Base-by-base conservation (phyloP, 1,284 basidiomycete genomes). In the Hortiboletus rubellus region DNA sequence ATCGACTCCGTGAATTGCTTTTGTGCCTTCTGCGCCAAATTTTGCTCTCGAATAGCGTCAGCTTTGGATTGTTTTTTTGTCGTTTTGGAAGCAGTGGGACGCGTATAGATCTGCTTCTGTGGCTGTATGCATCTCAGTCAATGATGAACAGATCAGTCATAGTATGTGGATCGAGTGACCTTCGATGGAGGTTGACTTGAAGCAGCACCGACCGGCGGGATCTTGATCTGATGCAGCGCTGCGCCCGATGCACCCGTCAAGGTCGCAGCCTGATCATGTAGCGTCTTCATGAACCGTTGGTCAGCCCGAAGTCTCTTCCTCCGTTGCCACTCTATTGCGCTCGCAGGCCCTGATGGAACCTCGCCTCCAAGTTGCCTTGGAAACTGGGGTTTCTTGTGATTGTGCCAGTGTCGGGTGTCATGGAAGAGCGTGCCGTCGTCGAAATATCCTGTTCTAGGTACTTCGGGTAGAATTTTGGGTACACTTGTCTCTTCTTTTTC, bases 371-470 rank as follows among this genome's bases (percentile, higher is more conserved):
- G 72, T 66, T 84, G 78, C 15, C 76, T 74, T 8, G 85, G 85
- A 0, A 89, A 66, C 9, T 86, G 76, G 0, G 80, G 55, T 24
- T 71, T 79, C 40, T 72, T 72, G 52, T 76, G 66, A 55, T 78
- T 82, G 60, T 87, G 83, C 86, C 86, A 87, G 61, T 86, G 85
- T 17, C 69, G 72, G 0, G 75, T 77, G 57, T 87, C 86, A 3
- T 72, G 63, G 69, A 84, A 84, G 8, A 76, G 63, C 0, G 72
- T 72, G 4, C 76, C 72, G 62, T 82, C 79, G 33, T 77, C 72
- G 46, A 79, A 68, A 45, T 68, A 67, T 14, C 62, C 60, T 42
- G 63, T 52, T 5, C 27, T 47, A 22, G 54, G 42, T 10, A 43
- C 41, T 31, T 47, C 61, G 1, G 33, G 2, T 1, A n/a, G 7